Evolutionary conservation across 495 filamentous ascomycete species (phyloP).

Genomic region (Rhypophila decipiens): DNA sequence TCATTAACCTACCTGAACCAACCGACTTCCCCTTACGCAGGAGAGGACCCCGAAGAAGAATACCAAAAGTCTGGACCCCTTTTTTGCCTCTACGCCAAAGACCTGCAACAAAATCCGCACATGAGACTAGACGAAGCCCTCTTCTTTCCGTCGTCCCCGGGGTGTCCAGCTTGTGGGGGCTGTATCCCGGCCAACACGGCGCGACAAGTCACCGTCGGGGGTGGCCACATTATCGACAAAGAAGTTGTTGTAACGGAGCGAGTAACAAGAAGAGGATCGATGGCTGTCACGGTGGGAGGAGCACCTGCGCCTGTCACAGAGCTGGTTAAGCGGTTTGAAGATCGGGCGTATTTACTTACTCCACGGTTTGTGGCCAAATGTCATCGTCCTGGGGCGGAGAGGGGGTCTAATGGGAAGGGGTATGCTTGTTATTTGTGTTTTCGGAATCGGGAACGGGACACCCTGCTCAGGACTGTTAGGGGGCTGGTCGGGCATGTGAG

Average conservation of each 20-base stretch:
- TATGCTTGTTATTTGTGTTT: conserved; percentile 27
- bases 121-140: conserved; percentile 4
- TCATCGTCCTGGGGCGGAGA: conserved; percentile 15
- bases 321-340: conserved; percentile 13
- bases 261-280: background rate
- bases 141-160: background rate
- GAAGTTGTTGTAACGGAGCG: conserved; percentile 14
- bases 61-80: conserved; percentile 12
- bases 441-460: conserved; percentile 20
- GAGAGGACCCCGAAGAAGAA: background rate
- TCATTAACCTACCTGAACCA: background rate
- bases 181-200: no score
- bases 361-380: conserved; percentile 30
- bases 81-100: conserved; percentile 23
- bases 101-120: conserved; percentile 15
- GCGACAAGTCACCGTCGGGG: conserved; percentile 1
- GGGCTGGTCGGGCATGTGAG: conserved; percentile 24
- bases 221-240: conserved; percentile 17
- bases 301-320: background rate
- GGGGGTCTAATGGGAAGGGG: conserved; percentile 13
- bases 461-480: conserved; percentile 19
- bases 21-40: no score
- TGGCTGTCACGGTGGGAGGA: background rate
- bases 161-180: conserved; percentile 29
- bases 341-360: conserved; percentile 21